A percentile compares a stretch with the other conserved stretches of the same genome.
Conservation (phyloP, 768 basidiomycete genomes). For the Boletus speciosus region DNA sequence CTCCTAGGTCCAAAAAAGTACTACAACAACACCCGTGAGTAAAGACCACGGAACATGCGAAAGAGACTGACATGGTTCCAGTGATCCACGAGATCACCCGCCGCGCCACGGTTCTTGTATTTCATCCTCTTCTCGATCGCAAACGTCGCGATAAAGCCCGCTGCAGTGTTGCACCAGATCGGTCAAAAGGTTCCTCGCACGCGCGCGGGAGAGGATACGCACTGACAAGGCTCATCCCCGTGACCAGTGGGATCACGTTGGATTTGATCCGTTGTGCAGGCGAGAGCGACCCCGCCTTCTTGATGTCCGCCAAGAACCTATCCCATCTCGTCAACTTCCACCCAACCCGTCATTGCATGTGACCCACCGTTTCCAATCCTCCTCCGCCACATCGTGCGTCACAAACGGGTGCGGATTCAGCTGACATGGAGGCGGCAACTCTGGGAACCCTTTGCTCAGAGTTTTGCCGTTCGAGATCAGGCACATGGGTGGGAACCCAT, state of each 20-base stretch:
- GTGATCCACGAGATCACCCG: constrained; percentile 40
- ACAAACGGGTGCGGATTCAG: constrained; percentile 46
- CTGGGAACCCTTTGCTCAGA: constrained; percentile 44
- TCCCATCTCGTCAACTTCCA: not conserved
- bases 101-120: constrained; percentile 37
- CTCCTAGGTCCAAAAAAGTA: constrained; percentile 47
- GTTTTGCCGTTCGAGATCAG: constrained; percentile 23
- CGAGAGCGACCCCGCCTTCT: constrained; percentile 33
- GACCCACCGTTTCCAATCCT: constrained; percentile 46
- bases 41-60: not conserved
- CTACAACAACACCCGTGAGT: constrained; percentile 21
- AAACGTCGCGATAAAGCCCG: constrained; percentile 14
- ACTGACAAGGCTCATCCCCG: constrained; percentile 28
- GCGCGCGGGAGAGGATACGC: not conserved
- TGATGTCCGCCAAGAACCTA: constrained; percentile 38
- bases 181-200: not conserved
- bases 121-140: constrained; percentile 26
- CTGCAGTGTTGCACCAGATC: constrained; percentile 5
- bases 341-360: not conserved
- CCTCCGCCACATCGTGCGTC: constrained; percentile 46
- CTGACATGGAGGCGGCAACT: constrained; percentile 38
- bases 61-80: constrained; percentile 47
- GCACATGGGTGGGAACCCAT: constrained; percentile 30
- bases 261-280: constrained; percentile 32
- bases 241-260: constrained; percentile 30